Evolutionary conservation across 2,329 filamentous ascomycete genomes (phyloP).

Genomic region (Fusarium succisae): DNA sequence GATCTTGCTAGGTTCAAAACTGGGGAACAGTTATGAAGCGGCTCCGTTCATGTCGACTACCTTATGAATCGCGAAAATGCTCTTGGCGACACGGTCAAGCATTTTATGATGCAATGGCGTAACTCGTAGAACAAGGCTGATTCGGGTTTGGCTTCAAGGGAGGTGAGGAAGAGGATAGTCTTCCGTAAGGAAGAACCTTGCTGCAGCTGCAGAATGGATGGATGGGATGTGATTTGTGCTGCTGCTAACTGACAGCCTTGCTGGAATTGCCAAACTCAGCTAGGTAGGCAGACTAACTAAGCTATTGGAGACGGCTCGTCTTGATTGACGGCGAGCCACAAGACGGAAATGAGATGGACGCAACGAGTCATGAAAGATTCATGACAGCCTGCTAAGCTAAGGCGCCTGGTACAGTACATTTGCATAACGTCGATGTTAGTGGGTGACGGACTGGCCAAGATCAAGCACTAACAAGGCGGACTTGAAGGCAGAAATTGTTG

Average conservation of each 20-base stretch:
- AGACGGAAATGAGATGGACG: conserved; percentile 35
- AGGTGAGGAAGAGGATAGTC: not conserved
- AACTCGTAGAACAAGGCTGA: not conserved
- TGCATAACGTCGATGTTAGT: conserved; percentile 24
- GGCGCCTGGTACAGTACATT: conserved; percentile 24
- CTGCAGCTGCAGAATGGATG: not conserved
- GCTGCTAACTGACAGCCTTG: conserved; percentile 18
- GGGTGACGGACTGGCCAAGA: conserved; percentile 28
- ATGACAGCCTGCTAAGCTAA: conserved; percentile 23
- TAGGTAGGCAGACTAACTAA: conserved; percentile 10
- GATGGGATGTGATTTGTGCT: not conserved
- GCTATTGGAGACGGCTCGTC: conserved; percentile 25
- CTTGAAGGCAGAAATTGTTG: not conserved
- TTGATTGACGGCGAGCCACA: conserved; percentile 15
- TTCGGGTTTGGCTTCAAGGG: not conserved
- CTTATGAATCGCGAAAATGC: not conserved
- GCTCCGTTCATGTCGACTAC: not conserved
- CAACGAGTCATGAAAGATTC: conserved; percentile 34
- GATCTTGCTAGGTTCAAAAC: not conserved
- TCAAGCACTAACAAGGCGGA: conserved; percentile 24
- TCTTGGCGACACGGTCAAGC: not conserved
- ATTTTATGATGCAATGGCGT: conserved; percentile 5
- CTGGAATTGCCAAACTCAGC: conserved; percentile 9
- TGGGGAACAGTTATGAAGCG: conserved; percentile 6
- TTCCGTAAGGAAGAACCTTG: not conserved